Conservation (phyloP, 2,329 filamentous ascomycete species). For the Penicillium digitatum region DNA sequence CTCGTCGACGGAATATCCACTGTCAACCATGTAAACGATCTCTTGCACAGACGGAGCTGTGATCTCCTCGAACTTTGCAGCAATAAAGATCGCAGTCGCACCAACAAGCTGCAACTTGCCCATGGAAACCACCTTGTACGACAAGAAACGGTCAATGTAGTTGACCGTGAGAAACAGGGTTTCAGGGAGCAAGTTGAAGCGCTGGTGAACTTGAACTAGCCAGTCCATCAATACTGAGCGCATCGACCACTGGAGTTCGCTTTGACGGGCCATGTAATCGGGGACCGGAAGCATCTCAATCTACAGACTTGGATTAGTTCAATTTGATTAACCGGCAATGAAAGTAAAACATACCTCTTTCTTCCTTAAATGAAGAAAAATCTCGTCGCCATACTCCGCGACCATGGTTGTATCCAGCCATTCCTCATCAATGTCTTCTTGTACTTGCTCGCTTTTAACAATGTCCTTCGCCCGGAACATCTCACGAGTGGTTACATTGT, state of each 20-base stretch:
- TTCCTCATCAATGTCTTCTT: conserved; percentile 82
- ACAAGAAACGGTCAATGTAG: conserved; percentile 95
- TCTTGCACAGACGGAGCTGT: conserved; percentile 92
- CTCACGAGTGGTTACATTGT: conserved; percentile 62
- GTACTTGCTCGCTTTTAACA: conserved; percentile 62
- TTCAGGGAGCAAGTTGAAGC: conserved; percentile 87
- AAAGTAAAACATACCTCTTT: conserved; percentile 65
- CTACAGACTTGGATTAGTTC: conserved; percentile 42
- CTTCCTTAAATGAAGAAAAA: conserved; percentile 85
- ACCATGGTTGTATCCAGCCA: conserved; percentile 96
- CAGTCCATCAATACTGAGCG: conserved; percentile 95
- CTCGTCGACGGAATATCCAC: conserved; percentile 82
- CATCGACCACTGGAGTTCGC: conserved; percentile 99
- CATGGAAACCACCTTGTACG: conserved; percentile 88
- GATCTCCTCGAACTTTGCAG: conserved; percentile 98
- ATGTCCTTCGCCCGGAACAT: conserved; percentile 63
- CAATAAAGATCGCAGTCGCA: conserved; percentile 90
- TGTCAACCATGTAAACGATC: conserved; percentile 98
- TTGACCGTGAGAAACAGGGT: conserved; percentile 94
- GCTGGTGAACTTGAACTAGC: conserved; percentile 91
- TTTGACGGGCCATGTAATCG: conserved; percentile 94
- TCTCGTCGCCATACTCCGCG: conserved; percentile 91
- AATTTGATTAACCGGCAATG: not conserved
- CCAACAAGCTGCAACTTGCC: conserved; percentile 94
- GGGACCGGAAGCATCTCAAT: conserved; percentile 78